Percentiles rank a stretch among this genome's conserved stretches.
These are phyloP conservation scores for Amylostereum areolatum DNA, from an alignment of 1,284 basidiomycete genomes.

Conservation along the genomic window DNA sequence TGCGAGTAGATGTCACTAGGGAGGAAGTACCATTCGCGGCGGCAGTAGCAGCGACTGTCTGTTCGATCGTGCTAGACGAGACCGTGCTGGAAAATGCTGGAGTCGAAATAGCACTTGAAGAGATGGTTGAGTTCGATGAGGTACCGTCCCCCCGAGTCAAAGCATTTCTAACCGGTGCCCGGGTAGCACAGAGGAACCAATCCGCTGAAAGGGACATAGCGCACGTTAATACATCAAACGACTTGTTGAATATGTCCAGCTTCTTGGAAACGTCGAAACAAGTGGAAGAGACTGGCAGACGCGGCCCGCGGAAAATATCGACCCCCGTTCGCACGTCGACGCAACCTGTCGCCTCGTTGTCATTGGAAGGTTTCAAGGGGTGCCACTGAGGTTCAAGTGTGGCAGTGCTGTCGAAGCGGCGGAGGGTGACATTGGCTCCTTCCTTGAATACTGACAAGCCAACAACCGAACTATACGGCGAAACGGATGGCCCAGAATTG, in stretches of 20 bases:
- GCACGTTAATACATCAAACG: slow-evolving; percentile 22
- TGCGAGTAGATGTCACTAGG: too few species aligned
- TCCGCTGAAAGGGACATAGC: neutral
- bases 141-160: too few species aligned
- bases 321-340: slow-evolving; percentile 21
- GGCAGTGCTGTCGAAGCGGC: slow-evolving; percentile 37
- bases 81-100: too few species aligned
- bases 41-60: too few species aligned
- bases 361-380: neutral
- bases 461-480: slow-evolving; percentile 27
- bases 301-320: slow-evolving; percentile 19
- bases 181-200: too few species aligned
- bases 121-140: too few species aligned
- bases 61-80: too few species aligned
- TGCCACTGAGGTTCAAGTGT: slow-evolving; percentile 23
- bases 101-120: too few species aligned
- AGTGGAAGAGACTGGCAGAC: slow-evolving; percentile 19
- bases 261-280: slow-evolving; percentile 21
- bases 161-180: too few species aligned
- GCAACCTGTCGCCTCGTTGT: slow-evolving; percentile 13
- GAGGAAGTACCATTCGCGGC: too few species aligned
- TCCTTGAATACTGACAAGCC: slow-evolving; percentile 34
- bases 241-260: slow-evolving; percentile 20
- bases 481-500: too few species aligned
- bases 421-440: slow-evolving; percentile 34